Evolutionary conservation across 805 yeast genomes (phyloP), one percentile per base, ranked within the genome.

Genomic region (Metahyphopichia silvanorum): DNA sequence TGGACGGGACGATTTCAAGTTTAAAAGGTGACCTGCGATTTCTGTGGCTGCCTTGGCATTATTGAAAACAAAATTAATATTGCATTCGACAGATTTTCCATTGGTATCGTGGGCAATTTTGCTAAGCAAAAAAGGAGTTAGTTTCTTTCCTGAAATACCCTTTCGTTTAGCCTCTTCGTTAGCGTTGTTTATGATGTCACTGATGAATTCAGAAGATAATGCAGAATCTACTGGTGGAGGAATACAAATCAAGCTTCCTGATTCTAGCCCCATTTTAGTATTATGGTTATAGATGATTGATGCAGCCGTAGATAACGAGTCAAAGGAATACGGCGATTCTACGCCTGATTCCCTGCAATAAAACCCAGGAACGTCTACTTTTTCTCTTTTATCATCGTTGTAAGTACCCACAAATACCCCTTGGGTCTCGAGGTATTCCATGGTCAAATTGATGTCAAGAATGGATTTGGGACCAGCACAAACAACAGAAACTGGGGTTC

Each of bases 381-480:
- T 26, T 4, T 25, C 27, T 17, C 50, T 36, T 8, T 27, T 21
- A 9, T 44, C 45, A 5, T 74, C 74, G 10, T 81, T 79, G 38
- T 57, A 60, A 0, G 96, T 87, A 4, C 82, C 74, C 6, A 87
- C 95, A 46, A 82, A 82, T 1, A 87, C 95, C 10, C 96, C 96
- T 57, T 86, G 88, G 0, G 96, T 87, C 55, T 87, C 96, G 33
- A 87, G 64, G 49, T 81, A 86, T 54, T 87, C 96, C 71, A 86
- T 68, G 0, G 96, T 88, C 41, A 82, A 69, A 7, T 72, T 77
- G 34, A 88, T 81, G 48, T 87, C 96, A 35, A 87, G 62, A 32
- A 87, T 86, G 23, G 88, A 78, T 53, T 87, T 87, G 2, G 96
- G 95, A 0, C 96, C 96, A 6, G 95, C 80, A 53, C 96, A 87